Evolutionary conservation across 169 alveolate species (phyloP), one percentile per base, ranked within the genome.

Genomic region (Sarcocystis neurona): DNA sequence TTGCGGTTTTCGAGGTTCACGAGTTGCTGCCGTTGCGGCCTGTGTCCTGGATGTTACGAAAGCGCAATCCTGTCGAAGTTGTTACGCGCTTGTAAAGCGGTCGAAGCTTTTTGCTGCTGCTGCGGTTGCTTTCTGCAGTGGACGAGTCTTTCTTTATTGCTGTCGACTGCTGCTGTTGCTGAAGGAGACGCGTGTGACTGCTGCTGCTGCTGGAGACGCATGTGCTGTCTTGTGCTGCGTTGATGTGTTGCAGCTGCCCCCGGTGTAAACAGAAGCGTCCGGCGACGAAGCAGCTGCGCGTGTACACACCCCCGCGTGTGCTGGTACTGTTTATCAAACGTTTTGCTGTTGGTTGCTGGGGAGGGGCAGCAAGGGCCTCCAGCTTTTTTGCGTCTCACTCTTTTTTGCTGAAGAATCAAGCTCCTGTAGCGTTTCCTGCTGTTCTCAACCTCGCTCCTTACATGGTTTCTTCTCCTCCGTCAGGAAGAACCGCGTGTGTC

Each of bases 261-360:
- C 79, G 58, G 43, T 87, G 91, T 70, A 44, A 87, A 47, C 23
- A 58, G 87, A 87, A 87, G 79, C 86, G 53, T 39, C 46, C 79
- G 48, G 91, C 91, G 34, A 56, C 86, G 27, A 87, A 87, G 79
- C 91, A 75, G 80, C 66, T 87, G 79, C 85, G 75, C 80, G 44
- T 87, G 39, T 74, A 72, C 77, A 75, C 87, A 2, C 66, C 70
- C 27, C 91, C 91, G 6, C 80, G 72, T 2, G 44, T 87, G 0
- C 39, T 87, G 72, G 85, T 79, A 18, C 70, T 87, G 0, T 53
- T 87, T 41, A 47, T 87, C 79, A 87, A 87, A 70, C 60, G 91
- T 23, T 87, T 87, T 32, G 44, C 91, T 0, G 30, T 87, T 10
- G 10, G 53, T 23, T 41, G 37, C 46, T 32, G 50, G 39, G 91